Evolutionary conservation across 306 rosid species (phyloP), one percentile per base, ranked within the genome.

Genomic region (Trichosanthes truncata): DNA sequence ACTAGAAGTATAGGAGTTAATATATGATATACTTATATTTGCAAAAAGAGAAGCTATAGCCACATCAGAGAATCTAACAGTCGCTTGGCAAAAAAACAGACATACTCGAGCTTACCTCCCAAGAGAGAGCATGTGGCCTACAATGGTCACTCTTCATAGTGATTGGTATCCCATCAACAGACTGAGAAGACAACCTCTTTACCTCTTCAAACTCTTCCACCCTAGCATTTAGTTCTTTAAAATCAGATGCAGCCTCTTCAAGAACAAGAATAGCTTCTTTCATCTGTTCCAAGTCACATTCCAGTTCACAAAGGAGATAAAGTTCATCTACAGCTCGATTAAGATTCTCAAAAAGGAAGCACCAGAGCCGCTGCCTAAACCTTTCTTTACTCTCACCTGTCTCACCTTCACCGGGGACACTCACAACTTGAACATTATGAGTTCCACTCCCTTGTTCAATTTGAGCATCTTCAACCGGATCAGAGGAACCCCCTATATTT

Each of bases 261-360:
- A 95, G 98, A 83, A 95, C 98, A 87, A 95, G 96, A 89, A 92
- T 81, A 36, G 97, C 97, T 88, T 95, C 98, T 84, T 90, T 92
- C 98, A 95, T 95, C 93, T 95, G 97, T 86, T 89, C 97, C 83
- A 87, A 78, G 83, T 95, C 98, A 33, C 97, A 92, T 86, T 95
- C 98, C 85, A 95, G 87, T 82, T 95, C 98, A 81, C 98, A 95
- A 73, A 95, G 98, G 86, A 95, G 98, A 91, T 95, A 95, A 80
- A 95, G 92, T 81, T 95, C 98, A 86, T 95, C 98, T n/a, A 95
- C 96, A 68, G 97, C 94, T 85, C 98, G 89, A 83, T 95, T 95
- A 67, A 95, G 98, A 87, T 92, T 95, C 91, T 95, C 98, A 86
- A 95, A 95, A 59, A 95, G 92, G 88, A 91, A 95, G 85, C 98